Evolutionary conservation across 2,329 filamentous ascomycete genomes (phyloP).

Genomic region (Colletotrichum agaves): DNA sequence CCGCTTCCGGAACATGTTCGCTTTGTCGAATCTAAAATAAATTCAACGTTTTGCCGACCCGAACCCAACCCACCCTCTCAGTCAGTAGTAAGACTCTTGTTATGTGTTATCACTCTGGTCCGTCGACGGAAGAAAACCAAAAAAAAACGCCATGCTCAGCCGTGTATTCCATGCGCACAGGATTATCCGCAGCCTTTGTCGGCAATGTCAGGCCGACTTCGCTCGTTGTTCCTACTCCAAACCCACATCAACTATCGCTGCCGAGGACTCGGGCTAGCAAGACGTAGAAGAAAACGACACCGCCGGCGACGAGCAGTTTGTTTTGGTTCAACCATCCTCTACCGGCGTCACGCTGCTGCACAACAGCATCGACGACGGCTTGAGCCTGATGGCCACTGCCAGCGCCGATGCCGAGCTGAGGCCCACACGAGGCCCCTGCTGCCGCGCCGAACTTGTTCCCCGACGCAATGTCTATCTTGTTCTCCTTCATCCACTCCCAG

Average conservation of each 20-base stretch:
- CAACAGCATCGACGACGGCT: constrained; percentile 81
- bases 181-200: constrained; percentile 12
- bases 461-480: constrained; percentile 80
- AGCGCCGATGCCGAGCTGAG: constrained; percentile 67
- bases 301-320: constrained; percentile 78
- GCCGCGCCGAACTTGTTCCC: constrained; percentile 71
- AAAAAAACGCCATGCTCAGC: constrained; percentile 38
- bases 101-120: constrained; percentile 26
- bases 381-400: constrained; percentile 72
- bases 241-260: constrained; percentile 44
- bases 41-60: constrained; percentile 26
- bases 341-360: constrained; percentile 80
- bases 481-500: constrained; percentile 88
- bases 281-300: constrained; percentile 82
- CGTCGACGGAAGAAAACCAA: constrained; percentile 28
- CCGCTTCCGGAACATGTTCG: not conserved
- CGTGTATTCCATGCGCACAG: constrained; percentile 26
- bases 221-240: not conserved
- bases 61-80: constrained; percentile 17
- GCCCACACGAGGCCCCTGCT: constrained; percentile 57
- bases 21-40: constrained; percentile 24
- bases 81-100: constrained; percentile 29
- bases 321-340: constrained; percentile 85
- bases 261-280: constrained; percentile 80
- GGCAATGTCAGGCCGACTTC: not conserved